Evolutionary conservation across 1,284 basidiomycete species (phyloP).

Genomic region (Porodaedalea pini): DNA sequence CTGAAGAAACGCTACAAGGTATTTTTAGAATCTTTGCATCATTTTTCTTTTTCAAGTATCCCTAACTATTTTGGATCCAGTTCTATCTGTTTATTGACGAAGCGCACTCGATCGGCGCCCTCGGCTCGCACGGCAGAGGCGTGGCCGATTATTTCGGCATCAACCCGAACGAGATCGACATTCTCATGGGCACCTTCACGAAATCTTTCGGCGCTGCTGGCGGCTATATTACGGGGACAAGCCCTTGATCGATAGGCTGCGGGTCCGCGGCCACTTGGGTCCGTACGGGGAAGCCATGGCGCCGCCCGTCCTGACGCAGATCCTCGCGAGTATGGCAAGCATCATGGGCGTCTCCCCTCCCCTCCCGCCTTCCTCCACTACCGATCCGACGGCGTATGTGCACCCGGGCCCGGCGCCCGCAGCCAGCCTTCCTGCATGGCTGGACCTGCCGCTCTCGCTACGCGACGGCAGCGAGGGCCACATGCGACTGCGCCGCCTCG

Average conservation of each 20-base stretch:
- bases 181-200: constrained; percentile 99
- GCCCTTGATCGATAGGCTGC: constrained; percentile 76
- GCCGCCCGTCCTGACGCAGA: constrained; percentile 88
- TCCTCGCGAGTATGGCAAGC: constrained; percentile 89
- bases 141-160: constrained; percentile 95
- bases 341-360: constrained; percentile 87
- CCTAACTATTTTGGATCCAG: constrained; percentile 39
- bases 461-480: constrained; percentile 82
- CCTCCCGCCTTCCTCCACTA: constrained; percentile 34
- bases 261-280: constrained; percentile 80
- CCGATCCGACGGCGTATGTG: constrained; percentile 30
- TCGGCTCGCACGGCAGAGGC: constrained; percentile 92
- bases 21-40: constrained; percentile 22
- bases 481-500: constrained; percentile 80
- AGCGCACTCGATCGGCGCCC: constrained; percentile 94
- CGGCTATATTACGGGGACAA: constrained; percentile 92
- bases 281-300: constrained; percentile 90
- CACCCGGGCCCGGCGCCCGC: constrained; percentile 67
- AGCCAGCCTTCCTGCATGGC: constrained; percentile 63
- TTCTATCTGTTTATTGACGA: constrained; percentile 97
- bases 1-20: constrained; percentile 97
- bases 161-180: constrained; percentile 78
- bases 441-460: constrained; percentile 65
- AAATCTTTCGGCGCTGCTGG: constrained; percentile 98
- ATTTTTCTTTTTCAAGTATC: not conserved